phyloP scores from a whole-genome alignment of 2,329 filamentous ascomycete species.

The Madurella fahalii region DNA sequence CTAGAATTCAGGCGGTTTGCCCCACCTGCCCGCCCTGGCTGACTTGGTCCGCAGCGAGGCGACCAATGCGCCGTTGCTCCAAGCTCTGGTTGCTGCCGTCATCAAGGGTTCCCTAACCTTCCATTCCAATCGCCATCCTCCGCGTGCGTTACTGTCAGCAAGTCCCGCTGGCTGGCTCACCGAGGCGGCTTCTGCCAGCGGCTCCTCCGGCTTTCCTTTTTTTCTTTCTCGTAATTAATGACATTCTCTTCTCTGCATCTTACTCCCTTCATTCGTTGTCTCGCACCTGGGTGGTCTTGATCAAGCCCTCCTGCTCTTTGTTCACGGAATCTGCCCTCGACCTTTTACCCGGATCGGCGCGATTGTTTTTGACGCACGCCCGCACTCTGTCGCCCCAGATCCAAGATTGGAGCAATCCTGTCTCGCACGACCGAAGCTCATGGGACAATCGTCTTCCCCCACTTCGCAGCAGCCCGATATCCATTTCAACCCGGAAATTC shows the following conservation, averaged over 20 bases:
- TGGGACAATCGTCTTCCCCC: slow-evolving; percentile 7
- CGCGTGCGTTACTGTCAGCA: slow-evolving; percentile 24
- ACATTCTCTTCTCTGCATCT: slow-evolving; percentile 3
- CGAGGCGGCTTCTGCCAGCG: not conserved
- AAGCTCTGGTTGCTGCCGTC: slow-evolving; percentile 19
- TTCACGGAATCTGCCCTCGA: not conserved
- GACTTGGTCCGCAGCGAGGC: not conserved
- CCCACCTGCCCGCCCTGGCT: slow-evolving; percentile 5
- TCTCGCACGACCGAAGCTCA: slow-evolving; percentile 4
- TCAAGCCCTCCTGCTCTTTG: no score
- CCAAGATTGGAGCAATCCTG: not conserved
- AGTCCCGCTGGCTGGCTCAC: not conserved
- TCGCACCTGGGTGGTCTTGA: not conserved
- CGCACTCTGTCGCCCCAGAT: not conserved
- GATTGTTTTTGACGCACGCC: not conserved
- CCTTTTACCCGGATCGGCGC: not conserved
- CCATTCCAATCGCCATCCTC: slow-evolving; percentile 18
- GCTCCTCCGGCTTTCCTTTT: not conserved
- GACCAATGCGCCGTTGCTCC: not conserved
- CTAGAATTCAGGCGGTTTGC: slow-evolving; percentile 3
- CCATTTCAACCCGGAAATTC: slow-evolving; percentile 4
- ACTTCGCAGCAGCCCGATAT: slow-evolving; percentile 6
- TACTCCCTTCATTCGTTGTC: not conserved
- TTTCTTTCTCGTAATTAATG: not conserved
- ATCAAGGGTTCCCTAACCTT: slow-evolving; percentile 27